Evolutionary conservation across 257 asterid species (phyloP).

Genomic region (Solanum pennellii): DNA sequence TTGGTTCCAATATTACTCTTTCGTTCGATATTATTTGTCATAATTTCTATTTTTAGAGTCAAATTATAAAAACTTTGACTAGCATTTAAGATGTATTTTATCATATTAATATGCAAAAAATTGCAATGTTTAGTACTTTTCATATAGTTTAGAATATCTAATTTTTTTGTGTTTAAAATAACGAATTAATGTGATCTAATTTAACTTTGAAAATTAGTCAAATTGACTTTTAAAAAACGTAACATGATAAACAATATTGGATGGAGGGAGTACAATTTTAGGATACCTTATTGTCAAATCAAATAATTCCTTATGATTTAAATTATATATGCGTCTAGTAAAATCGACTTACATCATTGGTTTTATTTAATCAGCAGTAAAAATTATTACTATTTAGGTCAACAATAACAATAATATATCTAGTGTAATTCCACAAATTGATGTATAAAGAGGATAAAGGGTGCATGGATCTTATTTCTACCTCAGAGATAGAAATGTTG

Average conservation of each 20-base stretch:
- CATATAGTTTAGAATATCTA: no score
- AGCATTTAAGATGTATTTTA: no score
- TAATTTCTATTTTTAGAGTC: no score
- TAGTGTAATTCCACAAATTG: neutral
- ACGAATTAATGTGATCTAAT: no score
- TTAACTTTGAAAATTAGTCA: no score
- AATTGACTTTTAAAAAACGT: no score
- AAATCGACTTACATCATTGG: neutral
- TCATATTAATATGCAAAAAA: no score
- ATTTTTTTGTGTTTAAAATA: no score
- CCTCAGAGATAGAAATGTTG: neutral
- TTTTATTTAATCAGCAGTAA: neutral
- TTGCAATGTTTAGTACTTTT: no score
- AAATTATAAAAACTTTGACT: no score
- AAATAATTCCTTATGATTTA: neutral
- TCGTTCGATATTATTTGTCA: accelerated
- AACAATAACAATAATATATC: neutral
- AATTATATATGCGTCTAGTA: neutral
- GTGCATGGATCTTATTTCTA: neutral
- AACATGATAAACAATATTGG: no score
- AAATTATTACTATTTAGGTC: neutral
- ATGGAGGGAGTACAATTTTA: neutral
- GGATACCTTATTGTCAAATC: neutral
- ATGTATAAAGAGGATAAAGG: neutral
- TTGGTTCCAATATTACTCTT: neutral